Base-by-base conservation (phyloP, 495 filamentous ascomycete genomes). In the Hyaloscypha bicolor region DNA sequence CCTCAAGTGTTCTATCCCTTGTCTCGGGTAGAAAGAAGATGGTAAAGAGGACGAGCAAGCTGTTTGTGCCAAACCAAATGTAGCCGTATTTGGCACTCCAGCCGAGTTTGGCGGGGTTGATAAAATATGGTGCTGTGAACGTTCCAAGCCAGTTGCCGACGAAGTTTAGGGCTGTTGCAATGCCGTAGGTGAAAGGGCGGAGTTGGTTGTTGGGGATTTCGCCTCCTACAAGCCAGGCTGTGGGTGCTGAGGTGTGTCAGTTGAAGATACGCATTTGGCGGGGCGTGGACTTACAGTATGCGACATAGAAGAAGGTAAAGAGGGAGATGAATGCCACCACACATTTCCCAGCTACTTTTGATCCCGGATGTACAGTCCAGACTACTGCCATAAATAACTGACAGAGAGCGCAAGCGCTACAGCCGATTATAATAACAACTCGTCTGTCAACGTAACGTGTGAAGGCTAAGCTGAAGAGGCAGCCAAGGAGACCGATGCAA, bases 51-150 rank as follows among this genome's bases (percentile, higher is more conserved):
- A 82, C 75, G 52, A 85, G 77, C 11, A 74, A 67, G 0, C 80
- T 57, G 33, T 82, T 81, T 16, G 78, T 73, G 9, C 67, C 75
- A 52, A 79, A 80, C 79, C 79, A 81, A 16, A 79, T 77, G 55
- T 79, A 78, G 5, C 78, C 78, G 55, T 81, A 81, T 64, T 77
- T 77, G 0, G 79, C 74, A 6, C 73, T 75, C 78, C 77, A 79
- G 30, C 71, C 64, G 32, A 67, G 64, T 29, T 67, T 67, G 22
- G 64, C 64, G 25, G 64, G 64, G 63, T 87, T 88, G 74, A 88
- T 87, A 67, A 88, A 87, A 68, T 88, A 87, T 21, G 86, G 80
- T 9, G 84, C 83, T 2, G 84, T 86, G 61, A 87, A 87, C 3
- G 83, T 86, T 2, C 81, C 82, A 52, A 87, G 73, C 85, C 85